A percentile compares a stretch with the other conserved stretches of the same genome.
Conservation (phyloP, 768 basidiomycete genomes). For the Tephrocybe sp. region DNA sequence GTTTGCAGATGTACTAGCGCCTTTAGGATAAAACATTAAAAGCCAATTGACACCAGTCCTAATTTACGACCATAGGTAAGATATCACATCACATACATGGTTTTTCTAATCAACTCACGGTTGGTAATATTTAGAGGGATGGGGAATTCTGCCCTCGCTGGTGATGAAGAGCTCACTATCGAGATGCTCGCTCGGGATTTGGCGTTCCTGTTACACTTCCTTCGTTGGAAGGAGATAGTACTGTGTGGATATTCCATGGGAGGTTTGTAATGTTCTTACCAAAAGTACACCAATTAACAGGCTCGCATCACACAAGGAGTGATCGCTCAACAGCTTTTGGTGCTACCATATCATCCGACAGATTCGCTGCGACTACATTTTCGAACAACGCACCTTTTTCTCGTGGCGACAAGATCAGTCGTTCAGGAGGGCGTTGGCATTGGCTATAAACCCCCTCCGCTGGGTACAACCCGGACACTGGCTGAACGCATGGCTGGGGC, state of each 20-base stretch:
- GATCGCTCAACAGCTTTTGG: conserved; percentile 40
- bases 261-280: conserved; percentile 26
- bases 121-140: conserved; percentile 33
- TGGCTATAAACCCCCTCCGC: conserved; percentile 20
- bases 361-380: conserved; percentile 35
- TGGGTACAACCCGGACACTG: conserved; percentile 20
- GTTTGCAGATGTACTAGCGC: not conserved
- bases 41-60: conserved; percentile 28
- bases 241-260: conserved; percentile 54
- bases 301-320: conserved; percentile 26
- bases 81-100: not conserved
- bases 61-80: conserved; percentile 39
- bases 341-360: conserved; percentile 35
- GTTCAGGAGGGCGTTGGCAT: conserved; percentile 20
- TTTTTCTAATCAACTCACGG: not conserved
- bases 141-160: conserved; percentile 37
- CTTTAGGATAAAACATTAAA: not conserved
- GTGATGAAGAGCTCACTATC: conserved; percentile 38
- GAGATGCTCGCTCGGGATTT: conserved; percentile 46
- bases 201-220: conserved; percentile 30
- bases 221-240: conserved; percentile 40
- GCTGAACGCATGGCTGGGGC: conserved; percentile 24
- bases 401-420: conserved; percentile 33
- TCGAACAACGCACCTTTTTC: conserved; percentile 37
- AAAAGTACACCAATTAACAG: not conserved